Percentiles rank a stretch among this genome's conserved stretches.
Conservation (phyloP, 2,329 filamentous ascomycete species). For the Sporothrix schenckii region DNA sequence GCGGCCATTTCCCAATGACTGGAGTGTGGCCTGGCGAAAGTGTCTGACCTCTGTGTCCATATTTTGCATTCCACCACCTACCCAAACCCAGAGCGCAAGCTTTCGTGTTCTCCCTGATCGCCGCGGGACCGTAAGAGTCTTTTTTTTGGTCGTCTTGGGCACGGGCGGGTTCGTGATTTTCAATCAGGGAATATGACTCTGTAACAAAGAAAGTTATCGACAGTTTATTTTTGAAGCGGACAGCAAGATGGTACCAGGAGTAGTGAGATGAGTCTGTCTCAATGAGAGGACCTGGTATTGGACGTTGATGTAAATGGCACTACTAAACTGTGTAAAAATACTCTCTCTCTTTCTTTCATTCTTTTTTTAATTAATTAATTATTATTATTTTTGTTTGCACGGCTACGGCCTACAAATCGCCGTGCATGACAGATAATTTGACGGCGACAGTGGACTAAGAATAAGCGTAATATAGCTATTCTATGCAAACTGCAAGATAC, state of each 20-base stretch:
- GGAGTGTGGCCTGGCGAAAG: neutral
- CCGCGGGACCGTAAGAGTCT: neutral
- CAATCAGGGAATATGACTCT: neutral
- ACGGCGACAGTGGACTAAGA: neutral
- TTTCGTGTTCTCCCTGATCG: neutral
- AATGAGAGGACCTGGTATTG: too few relatives aligned
- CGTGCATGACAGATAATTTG: slow-evolving; percentile 18
- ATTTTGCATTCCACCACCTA: too few relatives aligned
- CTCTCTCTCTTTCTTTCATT: too few relatives aligned
- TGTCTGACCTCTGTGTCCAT: too few relatives aligned
- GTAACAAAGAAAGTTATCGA: neutral
- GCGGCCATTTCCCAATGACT: neutral
- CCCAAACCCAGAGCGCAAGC: too few relatives aligned
- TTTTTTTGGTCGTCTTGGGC: neutral
- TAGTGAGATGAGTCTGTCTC: too few relatives aligned
- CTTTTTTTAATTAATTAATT: too few relatives aligned
- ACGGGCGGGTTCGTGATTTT: neutral
- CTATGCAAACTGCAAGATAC: too few relatives aligned
- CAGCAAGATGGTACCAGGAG: neutral
- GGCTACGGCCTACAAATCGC: neutral
- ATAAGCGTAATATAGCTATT: slow-evolving; percentile 15
- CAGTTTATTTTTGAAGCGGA: neutral
- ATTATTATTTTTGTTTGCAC: neutral
- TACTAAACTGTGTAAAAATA: too few relatives aligned
- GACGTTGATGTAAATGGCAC: too few relatives aligned